phyloP scores from a whole-genome alignment of 768 basidiomycete genomes.

The Serendipita sp. region DNA sequence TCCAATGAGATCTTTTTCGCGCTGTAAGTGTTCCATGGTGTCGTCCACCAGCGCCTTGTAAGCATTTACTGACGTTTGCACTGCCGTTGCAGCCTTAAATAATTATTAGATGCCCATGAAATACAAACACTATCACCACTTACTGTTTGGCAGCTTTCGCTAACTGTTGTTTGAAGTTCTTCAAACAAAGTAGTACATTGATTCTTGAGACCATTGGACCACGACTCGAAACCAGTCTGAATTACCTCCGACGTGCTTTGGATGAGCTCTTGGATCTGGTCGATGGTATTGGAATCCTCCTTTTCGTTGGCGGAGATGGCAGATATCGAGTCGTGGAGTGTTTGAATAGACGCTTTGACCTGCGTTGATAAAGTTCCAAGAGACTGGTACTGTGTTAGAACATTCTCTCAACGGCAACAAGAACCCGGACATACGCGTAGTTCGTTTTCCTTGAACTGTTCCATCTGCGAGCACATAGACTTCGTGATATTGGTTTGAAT shows the following conservation, averaged over 20 bases:
- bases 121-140: not conserved
- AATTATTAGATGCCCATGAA: not conserved
- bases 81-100: conserved; percentile 21
- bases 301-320: conserved; percentile 36
- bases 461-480: conserved; percentile 39
- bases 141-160: conserved; percentile 16
- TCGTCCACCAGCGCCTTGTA: conserved; percentile 46
- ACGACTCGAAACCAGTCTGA: conserved; percentile 11
- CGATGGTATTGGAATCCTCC: conserved; percentile 24
- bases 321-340: conserved; percentile 34
- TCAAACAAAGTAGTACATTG: conserved; percentile 14
- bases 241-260: conserved; percentile 29
- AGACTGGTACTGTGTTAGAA: conserved; percentile 6
- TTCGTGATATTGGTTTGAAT: conserved; percentile 35
- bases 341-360: conserved; percentile 41
- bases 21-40: conserved; percentile 37
- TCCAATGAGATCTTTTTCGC: conserved; percentile 34
- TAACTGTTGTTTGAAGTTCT: conserved; percentile 15
- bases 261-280: conserved; percentile 2
- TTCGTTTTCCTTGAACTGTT: conserved; percentile 40
- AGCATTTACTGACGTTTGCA: conserved; percentile 41
- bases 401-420: not conserved
- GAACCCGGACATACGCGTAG: conserved; percentile 30
- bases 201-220: conserved; percentile 14
- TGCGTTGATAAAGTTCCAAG: conserved; percentile 28